These are phyloP conservation scores for Scheffersomyces lignicola DNA, from an alignment of 1,139 yeast species.

Conservation along the genomic window DNA sequence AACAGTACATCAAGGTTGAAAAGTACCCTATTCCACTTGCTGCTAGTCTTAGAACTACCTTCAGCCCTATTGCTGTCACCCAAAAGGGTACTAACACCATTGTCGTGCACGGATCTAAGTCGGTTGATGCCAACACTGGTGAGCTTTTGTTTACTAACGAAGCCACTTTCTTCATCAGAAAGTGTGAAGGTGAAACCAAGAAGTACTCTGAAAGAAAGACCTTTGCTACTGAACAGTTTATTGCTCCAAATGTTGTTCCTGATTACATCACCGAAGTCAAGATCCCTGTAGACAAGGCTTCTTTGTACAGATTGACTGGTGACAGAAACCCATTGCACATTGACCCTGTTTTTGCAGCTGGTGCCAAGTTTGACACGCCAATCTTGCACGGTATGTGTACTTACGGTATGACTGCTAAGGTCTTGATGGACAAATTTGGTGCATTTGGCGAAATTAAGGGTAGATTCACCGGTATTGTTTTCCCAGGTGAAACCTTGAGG, in stretches of 20 bases:
- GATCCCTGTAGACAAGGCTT: conserved; percentile 79
- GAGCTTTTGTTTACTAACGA: conserved; percentile 77
- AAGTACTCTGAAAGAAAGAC: conserved; percentile 46
- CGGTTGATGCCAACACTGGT: conserved; percentile 69
- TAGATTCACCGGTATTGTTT: conserved; percentile 88
- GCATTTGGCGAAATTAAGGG: conserved; percentile 83
- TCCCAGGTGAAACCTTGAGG: conserved; percentile 92
- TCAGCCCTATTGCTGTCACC: conserved; percentile 68
- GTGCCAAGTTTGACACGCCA: conserved; percentile 84
- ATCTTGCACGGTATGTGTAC: conserved; percentile 92
- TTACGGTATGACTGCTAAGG: conserved; percentile 80
- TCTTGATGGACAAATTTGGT: conserved; percentile 78
- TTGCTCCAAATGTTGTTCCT: conserved; percentile 65
- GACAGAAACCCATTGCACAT: conserved; percentile 95
- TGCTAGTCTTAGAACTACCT: conserved; percentile 60
- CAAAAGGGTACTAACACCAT: conserved; percentile 91
- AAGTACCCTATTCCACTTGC: conserved; percentile 81
- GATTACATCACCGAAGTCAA: conserved; percentile 62
- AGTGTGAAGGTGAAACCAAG: conserved; percentile 68
- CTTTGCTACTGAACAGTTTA: conserved; percentile 66
- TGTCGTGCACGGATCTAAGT: conserved; percentile 72
- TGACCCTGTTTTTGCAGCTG: conserved; percentile 87
- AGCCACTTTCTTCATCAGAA: conserved; percentile 83
- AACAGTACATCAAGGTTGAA: conserved; percentile 81
- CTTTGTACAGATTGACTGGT: conserved; percentile 87